Conservation (phyloP, 1,284 basidiomycete species). For the Schizophyllum amplum region DNA sequence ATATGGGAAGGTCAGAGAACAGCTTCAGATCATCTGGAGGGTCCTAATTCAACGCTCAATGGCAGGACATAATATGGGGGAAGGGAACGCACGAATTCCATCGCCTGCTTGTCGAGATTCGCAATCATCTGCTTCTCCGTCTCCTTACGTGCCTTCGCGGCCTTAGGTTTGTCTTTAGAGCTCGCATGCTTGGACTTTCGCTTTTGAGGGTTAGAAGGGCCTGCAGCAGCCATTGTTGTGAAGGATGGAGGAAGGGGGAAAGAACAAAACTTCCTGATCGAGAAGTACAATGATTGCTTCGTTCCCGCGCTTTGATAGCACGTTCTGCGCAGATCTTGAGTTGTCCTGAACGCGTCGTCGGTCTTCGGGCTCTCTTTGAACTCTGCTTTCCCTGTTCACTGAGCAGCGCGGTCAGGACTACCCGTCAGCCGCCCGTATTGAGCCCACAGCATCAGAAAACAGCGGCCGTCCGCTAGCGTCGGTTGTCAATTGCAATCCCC, state of each 20-base stretch:
- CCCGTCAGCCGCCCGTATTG: too few species aligned
- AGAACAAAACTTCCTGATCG: not conserved
- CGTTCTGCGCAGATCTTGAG: not conserved
- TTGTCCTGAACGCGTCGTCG: too few species aligned
- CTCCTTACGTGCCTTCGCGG: conserved; percentile 19
- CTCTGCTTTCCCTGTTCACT: too few species aligned
- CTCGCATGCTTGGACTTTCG: conserved; percentile 18
- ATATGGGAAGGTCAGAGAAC: conserved; percentile 67
- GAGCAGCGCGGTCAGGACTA: too few species aligned
- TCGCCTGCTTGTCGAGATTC: conserved; percentile 41
- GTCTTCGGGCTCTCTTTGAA: too few species aligned
- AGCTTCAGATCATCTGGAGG: conserved; percentile 36
- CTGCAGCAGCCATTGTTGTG: conserved; percentile 7
- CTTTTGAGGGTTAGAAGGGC: conserved; percentile 11
- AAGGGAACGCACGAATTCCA: conserved; percentile 43
- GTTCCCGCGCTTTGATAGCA: not conserved
- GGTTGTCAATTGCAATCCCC: too few species aligned
- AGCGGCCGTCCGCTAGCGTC: too few species aligned
- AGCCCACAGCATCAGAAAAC: too few species aligned
- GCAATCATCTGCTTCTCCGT: conserved; percentile 49
- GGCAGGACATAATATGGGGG: not conserved
- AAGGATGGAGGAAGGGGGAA: not conserved
- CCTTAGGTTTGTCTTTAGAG: conserved; percentile 31
- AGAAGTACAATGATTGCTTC: not conserved
- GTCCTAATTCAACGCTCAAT: conserved; percentile 29